These are phyloP conservation scores for Acer negundo DNA, from an alignment of 345 rosid genomes.

Conservation along the genomic window DNA sequence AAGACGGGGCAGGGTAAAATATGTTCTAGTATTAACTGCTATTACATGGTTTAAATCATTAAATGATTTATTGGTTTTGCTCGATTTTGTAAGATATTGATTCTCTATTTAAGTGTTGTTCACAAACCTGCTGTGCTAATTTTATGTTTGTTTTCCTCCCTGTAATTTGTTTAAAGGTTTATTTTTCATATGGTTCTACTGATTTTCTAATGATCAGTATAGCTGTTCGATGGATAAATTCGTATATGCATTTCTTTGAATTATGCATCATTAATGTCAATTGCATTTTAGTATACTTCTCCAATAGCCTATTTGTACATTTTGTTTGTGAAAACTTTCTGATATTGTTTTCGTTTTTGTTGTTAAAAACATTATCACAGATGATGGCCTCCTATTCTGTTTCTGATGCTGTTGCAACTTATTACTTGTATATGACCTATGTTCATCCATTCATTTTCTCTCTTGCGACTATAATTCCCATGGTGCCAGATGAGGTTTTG, in stretches of 20 bases:
- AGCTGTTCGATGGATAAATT: not conserved
- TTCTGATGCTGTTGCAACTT: slow-evolving; percentile 98
- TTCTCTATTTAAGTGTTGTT: not conserved
- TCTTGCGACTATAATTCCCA: slow-evolving; percentile 94
- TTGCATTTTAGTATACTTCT: not conserved
- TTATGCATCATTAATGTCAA: slow-evolving; percentile 1
- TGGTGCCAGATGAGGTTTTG: slow-evolving; percentile 98
- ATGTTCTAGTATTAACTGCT: slow-evolving; percentile 4
- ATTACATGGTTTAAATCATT: not conserved
- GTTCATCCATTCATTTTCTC: slow-evolving; percentile 97
- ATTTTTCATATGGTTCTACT: not conserved
- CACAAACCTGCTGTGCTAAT: slow-evolving; percentile 13
- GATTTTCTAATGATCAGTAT: slow-evolving; percentile 11
- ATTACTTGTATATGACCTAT: slow-evolving; percentile 94
- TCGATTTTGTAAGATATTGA: not conserved
- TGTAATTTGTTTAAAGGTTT: not conserved
- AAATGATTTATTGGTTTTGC: not conserved
- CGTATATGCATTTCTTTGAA: not conserved
- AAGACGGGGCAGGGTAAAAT: not conserved
- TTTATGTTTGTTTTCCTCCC: not conserved
- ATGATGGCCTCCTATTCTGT: slow-evolving; percentile 99
- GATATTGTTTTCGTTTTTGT: slow-evolving; percentile 26
- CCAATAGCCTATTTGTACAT: slow-evolving; percentile 12
- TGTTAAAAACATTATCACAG: slow-evolving; percentile 49
- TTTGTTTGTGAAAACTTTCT: slow-evolving; percentile 18